Conservation (phyloP, 2,329 filamentous ascomycete genomes). For the Paecilomyces dactylethromorphus region DNA sequence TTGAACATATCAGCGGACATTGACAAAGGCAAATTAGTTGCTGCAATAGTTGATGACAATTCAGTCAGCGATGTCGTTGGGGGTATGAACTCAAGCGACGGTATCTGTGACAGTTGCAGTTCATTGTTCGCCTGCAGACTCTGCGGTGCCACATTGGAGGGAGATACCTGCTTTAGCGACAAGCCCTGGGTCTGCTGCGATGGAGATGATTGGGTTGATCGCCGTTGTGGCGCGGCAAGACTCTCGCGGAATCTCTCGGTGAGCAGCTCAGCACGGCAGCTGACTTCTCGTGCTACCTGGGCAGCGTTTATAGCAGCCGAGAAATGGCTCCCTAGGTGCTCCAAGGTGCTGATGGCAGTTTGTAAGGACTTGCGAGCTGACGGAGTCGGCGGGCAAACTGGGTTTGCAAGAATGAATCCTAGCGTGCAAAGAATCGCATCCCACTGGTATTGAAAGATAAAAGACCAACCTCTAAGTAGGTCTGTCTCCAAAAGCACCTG, state of each 20-base stretch:
- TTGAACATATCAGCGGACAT: too few species aligned
- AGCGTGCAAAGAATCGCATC: conserved; percentile 1
- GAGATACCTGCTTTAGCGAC: too few species aligned
- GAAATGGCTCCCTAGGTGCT: conserved; percentile 6
- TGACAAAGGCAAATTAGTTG: too few species aligned
- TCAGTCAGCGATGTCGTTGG: too few species aligned
- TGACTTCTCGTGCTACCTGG: neutral
- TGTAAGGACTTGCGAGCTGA: conserved; percentile 1
- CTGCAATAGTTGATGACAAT: too few species aligned
- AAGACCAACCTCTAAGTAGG: neutral
- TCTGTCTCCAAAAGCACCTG: conserved; percentile 14
- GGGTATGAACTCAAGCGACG: too few species aligned
- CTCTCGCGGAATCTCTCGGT: conserved; percentile 3
- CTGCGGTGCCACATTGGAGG: too few species aligned
- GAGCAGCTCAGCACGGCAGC: neutral
- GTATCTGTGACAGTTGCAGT: too few species aligned
- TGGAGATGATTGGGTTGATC: too few species aligned
- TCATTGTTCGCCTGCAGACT: too few species aligned
- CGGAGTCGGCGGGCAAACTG: neutral
- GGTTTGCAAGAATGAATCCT: conserved; percentile 2
- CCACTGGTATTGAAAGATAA: conserved; percentile 2
- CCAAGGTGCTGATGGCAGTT: neutral
- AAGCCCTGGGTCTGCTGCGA: too few species aligned
- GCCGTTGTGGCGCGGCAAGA: too few species aligned
- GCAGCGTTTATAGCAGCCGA: neutral